Evolutionary conservation across 2,329 filamentous ascomycete genomes (phyloP), one percentile per base, ranked within the genome.

Genomic region (Colletotrichum gigasporum): DNA sequence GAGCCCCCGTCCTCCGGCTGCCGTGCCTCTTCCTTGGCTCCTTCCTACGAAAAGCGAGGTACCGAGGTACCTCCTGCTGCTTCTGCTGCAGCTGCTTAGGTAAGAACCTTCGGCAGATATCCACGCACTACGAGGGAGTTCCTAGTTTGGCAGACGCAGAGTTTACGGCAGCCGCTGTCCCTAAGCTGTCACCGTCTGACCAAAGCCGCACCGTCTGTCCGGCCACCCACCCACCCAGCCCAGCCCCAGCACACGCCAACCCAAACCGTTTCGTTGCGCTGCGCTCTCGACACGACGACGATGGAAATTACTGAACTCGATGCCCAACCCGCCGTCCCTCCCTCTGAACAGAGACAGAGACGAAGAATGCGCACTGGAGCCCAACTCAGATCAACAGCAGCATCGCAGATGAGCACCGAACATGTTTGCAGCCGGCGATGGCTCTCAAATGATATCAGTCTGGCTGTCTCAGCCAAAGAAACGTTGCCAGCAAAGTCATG

Each of bases 401-500:
- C 30, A 61, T 54, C 41, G 30, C 24, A 60, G 42, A 64, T 64
- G 55, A 42, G 20, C 47, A 37, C 41, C 20, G 20, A 20, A 9
- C 24, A 18, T 53, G 47, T 35, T 61, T 53, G 48, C 50, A 41
- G 44, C 45, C 60, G 48, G 60, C 42, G 14, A 42, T 50, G 30
- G 41, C 34, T 41, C 34, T 48, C 26, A 32, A 45, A 61, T 64
- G 48, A 54, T 61, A 64, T 61, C 61, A 64, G 55, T 47, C 26
- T 37, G 32, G 28, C 48, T 8, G n/a, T 18, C 56, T 12, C 41
- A 61, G 42, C 61, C 61, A 64, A 64, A 64, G 61, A 64, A 32
- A 64, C 48, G 48, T 41, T 56, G 61, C 61, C 61, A 64, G 55
- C 61, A 54, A 61, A 64, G 61, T 55, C 61, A 64, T 55, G 61